Percentiles rank a stretch among this genome's conserved stretches.
Evolutionary conservation across 2,329 filamentous ascomycete genomes (phyloP).

Genomic region (Penicillium sp.): DNA sequence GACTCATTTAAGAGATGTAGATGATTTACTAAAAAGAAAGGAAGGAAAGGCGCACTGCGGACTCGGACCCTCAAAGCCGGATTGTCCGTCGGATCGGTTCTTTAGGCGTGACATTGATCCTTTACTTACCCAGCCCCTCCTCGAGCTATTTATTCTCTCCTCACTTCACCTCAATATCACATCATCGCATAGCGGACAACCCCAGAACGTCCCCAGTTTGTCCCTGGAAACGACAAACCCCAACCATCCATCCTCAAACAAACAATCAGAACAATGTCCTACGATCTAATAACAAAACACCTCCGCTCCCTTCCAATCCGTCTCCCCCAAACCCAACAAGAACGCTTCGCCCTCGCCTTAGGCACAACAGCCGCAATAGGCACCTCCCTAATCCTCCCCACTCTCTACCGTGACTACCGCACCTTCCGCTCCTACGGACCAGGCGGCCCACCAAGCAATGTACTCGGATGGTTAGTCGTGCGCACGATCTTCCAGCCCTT

Average conservation of each 20-base stretch:
- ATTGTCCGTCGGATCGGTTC: no score
- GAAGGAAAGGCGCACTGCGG: no score
- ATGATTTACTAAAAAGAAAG: no score
- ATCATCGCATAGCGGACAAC: no score
- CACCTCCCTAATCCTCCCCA: conserved; percentile 20
- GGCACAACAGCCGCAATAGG: conserved; percentile 17
- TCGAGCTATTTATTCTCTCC: no score
- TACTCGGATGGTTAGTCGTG: conserved; percentile 35
- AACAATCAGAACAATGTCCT: background rate
- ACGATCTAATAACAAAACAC: background rate
- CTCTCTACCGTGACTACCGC: conserved; percentile 35
- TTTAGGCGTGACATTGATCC: background rate
- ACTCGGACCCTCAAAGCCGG: no score
- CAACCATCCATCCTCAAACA: background rate
- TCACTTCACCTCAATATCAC: no score
- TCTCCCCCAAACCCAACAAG: conserved; percentile 9
- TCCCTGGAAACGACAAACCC: no score
- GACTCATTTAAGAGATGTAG: no score
- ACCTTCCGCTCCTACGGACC: conserved; percentile 37
- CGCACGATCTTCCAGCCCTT: conserved; percentile 26
- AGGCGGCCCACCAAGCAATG: conserved; percentile 38
- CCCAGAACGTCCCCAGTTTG: background rate
- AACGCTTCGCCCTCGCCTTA: conserved; percentile 16
- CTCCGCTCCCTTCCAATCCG: conserved; percentile 8
- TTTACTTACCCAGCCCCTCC: background rate